Evolutionary conservation across 176 grass and related monocot genomes (phyloP), one percentile per base, ranked within the genome.

Genomic region (Ensete glaucum): DNA sequence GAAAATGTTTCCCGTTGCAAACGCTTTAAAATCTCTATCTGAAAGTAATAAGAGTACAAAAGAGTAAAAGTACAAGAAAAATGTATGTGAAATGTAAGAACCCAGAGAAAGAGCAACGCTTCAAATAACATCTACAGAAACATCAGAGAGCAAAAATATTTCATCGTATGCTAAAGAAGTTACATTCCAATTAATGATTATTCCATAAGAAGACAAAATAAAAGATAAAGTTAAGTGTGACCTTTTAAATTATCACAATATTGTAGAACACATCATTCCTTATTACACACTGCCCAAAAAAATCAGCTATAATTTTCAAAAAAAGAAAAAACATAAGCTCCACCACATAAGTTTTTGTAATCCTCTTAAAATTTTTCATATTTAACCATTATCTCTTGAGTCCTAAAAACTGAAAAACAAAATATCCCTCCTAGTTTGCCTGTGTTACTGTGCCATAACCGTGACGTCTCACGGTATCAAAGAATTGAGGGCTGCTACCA

Each of bases 21-120:
- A 52, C 76, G 80, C 69, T 83, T 87, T 64, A 87, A 65, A 57
- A 76, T 77, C 73, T 82, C 76, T 79, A 76, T 74, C 85, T 83
- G 74, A 24, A 82, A 79, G 24, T 52, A 62, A 75, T 20, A 9
- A 29, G 34, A 63, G 9, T 17, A 4, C 7, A 52, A 76, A 13
- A 64, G 22, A 77, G 26, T 2, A 52, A 52, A 64, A 48, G 6
- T 21, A 53, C 12, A 9, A 52, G 9, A 64, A 65, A 15, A 52
- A 54, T 13, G 14, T 26, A 34, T 29, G 1, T 73, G 71, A 25
- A 2, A 9, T 26, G 1, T 24, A 23, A 53, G 29, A 51, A 51
- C 23, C 57, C 23, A 52, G 15, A 64, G 11, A 76, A 64, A 50
- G 10, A 62, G 1, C 8, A 26, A 16, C 1, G 17, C 9, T 9